Base-by-base conservation (phyloP, 768 basidiomycete species). In the Rickenella mellea region DNA sequence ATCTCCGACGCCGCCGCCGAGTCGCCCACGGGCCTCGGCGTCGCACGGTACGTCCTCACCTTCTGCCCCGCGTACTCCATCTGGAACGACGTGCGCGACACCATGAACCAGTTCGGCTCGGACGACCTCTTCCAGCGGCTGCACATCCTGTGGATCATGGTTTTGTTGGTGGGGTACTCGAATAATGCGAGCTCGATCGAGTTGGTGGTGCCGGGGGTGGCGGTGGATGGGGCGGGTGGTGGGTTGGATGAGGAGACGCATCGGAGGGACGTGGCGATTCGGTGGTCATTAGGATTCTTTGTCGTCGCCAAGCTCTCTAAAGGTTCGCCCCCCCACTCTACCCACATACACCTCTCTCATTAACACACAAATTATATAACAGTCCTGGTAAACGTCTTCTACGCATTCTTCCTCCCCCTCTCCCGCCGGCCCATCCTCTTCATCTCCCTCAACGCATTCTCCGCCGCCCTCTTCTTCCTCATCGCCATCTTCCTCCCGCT, bases 41-140 rank as follows among this genome's bases (percentile, higher is more conserved):
- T 55, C 17, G 47, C 46, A 3, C 40, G 41, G 22, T 61, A 53
- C 22, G 27, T 53, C 24, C 30, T 55, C 24, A 52, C 48, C 6
- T 54, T 54, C 39, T 49, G 53, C n/a, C 59, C 54, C 2, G 52
- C 56, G 4, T 63, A 55, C 54, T 48, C 47, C 44, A 47, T 63
- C 42, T 62, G 60, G 61, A 43, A 42, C 14, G 61, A 63, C 36
- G 51, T 56, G 4, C 46, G 61, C 2, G 55, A 59, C 21, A 57
- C 55, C 24, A 51, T 51, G 20, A 63, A 63, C 29, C 44, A 51
- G 12, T 58, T 48, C 21, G 53, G 59, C 6, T 55, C 54, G n/a
- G 61, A 63, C 44, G 61, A 63, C 46, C 56, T 60, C 6, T 41
- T 53, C 1, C 56, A 58, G 27, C 51, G 61, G 3, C 41, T 51